phyloP scores from a whole-genome alignment of 2,329 filamentous ascomycete species.

The Alternaria sp. region DNA sequence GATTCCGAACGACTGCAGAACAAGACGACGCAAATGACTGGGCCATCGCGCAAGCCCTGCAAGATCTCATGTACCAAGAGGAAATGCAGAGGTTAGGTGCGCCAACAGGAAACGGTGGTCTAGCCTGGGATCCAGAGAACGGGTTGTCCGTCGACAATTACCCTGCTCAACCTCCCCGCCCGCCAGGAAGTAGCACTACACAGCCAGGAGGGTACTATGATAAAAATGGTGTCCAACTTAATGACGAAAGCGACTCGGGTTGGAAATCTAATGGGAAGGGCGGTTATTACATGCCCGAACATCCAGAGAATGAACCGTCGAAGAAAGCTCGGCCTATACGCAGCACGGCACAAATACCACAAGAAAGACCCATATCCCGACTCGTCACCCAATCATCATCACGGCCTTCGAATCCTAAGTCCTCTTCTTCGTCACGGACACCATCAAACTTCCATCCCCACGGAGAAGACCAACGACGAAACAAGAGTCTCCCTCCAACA shows the following conservation, averaged over 20 bases:
- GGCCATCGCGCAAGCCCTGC: slow-evolving; percentile 83
- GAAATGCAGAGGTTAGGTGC: slow-evolving; percentile 56
- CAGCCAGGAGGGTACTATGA: not conserved
- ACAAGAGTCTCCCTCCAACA: not conserved
- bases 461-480: not conserved
- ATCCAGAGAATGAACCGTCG: not conserved
- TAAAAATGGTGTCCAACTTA: not conserved
- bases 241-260: not conserved
- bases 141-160: slow-evolving; percentile 52
- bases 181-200: not conserved
- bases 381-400: slow-evolving; percentile 32
- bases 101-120: slow-evolving; percentile 41
- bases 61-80: slow-evolving; percentile 86
- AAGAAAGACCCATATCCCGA: slow-evolving; percentile 42
- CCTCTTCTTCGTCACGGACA: slow-evolving; percentile 12
- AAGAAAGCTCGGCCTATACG: slow-evolving; percentile 12
- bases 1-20: slow-evolving; percentile 82
- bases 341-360: slow-evolving; percentile 23
- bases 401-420: not conserved
- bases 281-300: not conserved
- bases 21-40: slow-evolving; percentile 88
- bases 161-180: not conserved
- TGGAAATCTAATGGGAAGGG: not conserved
- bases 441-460: not conserved
- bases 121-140: slow-evolving; percentile 46